Evolutionary conservation across 2,329 filamentous ascomycete species (phyloP).

Genomic region (Cercospora berteroae): DNA sequence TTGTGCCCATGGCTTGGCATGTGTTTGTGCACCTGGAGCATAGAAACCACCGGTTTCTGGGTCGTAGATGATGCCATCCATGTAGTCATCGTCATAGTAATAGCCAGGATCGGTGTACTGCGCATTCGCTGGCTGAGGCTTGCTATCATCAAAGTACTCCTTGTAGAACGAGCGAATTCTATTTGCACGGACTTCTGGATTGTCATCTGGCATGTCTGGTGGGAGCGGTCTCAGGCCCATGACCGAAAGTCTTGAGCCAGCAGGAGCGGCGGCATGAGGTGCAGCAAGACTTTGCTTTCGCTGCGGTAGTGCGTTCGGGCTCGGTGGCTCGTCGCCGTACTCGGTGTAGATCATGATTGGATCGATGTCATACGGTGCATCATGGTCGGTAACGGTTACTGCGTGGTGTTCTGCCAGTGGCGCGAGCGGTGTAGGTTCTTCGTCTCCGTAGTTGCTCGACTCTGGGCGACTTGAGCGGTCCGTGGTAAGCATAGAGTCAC

Average conservation of each 20-base stretch:
- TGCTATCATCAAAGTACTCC: conserved; percentile 93
- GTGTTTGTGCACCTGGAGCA: conserved; percentile 37
- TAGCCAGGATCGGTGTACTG: conserved; percentile 44
- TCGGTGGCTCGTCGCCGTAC: conserved; percentile 24
- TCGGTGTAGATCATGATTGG: conserved; percentile 29
- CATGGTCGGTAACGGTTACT: conserved; percentile 27
- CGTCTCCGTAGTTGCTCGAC: conserved; percentile 34
- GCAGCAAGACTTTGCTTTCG: conserved; percentile 21
- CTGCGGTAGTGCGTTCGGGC: conserved; percentile 21
- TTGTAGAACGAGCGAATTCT: conserved; percentile 98
- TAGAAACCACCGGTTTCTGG: conserved; percentile 66
- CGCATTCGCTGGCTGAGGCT: conserved; percentile 43
- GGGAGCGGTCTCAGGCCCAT: conserved; percentile 78
- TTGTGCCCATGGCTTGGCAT: conserved; percentile 69
- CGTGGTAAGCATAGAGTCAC: conserved; percentile 25
- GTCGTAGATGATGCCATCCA: conserved; percentile 57
- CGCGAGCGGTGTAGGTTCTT: conserved; percentile 17
- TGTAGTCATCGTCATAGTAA: conserved; percentile 69
- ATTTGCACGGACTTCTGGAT: conserved; percentile 91
- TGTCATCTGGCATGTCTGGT: conserved; percentile 80
- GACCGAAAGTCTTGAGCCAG: conserved; percentile 47
- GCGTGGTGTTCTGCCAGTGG: conserved; percentile 14
- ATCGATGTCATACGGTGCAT: conserved; percentile 30
- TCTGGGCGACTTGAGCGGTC: conserved; percentile 23
- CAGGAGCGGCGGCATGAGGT: conserved; percentile 9